Conservation (phyloP, 2,329 filamentous ascomycete genomes). For the Fusarium palustre region DNA sequence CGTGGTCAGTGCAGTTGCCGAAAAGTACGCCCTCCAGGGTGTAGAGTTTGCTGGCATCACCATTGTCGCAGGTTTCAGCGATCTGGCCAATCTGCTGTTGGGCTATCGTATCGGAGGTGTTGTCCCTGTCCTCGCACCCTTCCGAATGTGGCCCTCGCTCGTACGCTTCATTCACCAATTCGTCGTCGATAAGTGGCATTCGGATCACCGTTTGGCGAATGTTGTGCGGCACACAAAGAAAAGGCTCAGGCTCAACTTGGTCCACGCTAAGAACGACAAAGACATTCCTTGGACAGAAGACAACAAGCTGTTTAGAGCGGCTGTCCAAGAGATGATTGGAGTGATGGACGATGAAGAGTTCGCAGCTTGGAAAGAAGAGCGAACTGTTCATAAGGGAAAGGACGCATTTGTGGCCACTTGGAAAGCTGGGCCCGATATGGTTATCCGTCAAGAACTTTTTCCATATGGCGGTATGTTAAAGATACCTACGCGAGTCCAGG, state of each 20-base stretch:
- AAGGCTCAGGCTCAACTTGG: constrained; percentile 73
- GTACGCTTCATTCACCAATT: constrained; percentile 69
- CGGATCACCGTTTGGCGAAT: constrained; percentile 72
- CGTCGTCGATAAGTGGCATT: constrained; percentile 86
- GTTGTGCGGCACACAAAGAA: constrained; percentile 64
- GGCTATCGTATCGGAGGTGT: constrained; percentile 83
- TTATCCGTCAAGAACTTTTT: constrained; percentile 66
- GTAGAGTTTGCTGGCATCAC: constrained; percentile 83
- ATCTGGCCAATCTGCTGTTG: constrained; percentile 76
- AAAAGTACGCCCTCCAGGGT: constrained; percentile 71
- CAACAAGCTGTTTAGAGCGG: constrained; percentile 70
- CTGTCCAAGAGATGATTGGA: constrained; percentile 63
- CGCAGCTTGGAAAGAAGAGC: constrained; percentile 59
- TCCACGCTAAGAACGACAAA: constrained; percentile 84
- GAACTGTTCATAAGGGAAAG: constrained; percentile 57
- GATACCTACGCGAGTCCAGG: not conserved
- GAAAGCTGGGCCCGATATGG: constrained; percentile 57
- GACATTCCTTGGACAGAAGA: constrained; percentile 84
- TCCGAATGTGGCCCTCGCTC: constrained; percentile 74
- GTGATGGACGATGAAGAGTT: constrained; percentile 54
- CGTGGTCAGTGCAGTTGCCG: constrained; percentile 78
- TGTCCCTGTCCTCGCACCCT: constrained; percentile 81
- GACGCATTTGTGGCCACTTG: constrained; percentile 63
- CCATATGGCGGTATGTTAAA: constrained; percentile 64
- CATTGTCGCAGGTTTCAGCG: constrained; percentile 83